These are phyloP conservation scores for Nannochloropsis oceanica DNA, from an alignment of 108 stramenopile genomes.

Conservation along the genomic window DNA sequence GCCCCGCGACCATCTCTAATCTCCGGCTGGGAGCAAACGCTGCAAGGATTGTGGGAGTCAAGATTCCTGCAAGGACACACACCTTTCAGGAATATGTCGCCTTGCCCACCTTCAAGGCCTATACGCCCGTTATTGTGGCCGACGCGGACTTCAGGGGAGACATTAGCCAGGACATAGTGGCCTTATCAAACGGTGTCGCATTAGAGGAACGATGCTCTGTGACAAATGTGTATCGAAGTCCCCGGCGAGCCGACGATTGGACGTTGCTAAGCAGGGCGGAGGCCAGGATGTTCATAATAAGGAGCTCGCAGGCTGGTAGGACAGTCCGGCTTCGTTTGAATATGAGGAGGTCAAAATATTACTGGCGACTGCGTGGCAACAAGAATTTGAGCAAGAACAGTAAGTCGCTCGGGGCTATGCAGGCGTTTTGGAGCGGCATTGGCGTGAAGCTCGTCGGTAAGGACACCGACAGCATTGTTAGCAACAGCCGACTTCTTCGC, in stretches of 20 bases:
- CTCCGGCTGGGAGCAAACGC: background rate
- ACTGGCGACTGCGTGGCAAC: background rate
- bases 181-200: background rate
- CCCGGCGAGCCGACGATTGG: background rate
- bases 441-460: background rate
- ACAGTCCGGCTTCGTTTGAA: background rate
- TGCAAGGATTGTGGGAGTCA: background rate
- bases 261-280: background rate
- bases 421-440: background rate
- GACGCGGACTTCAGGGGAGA: background rate
- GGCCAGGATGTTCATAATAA: background rate
- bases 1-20: background rate
- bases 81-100: background rate
- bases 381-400: background rate
- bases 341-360: background rate
- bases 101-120: background rate
- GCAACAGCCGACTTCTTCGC: background rate
- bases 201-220: background rate
- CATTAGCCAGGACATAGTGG: background rate
- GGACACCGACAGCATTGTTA: background rate
- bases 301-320: background rate
- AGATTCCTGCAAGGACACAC: background rate
- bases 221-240: background rate
- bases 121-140: background rate
- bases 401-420: background rate